Conservation (phyloP, 2,329 filamentous ascomycete species). For the Trichoderma lentiforme region DNA sequence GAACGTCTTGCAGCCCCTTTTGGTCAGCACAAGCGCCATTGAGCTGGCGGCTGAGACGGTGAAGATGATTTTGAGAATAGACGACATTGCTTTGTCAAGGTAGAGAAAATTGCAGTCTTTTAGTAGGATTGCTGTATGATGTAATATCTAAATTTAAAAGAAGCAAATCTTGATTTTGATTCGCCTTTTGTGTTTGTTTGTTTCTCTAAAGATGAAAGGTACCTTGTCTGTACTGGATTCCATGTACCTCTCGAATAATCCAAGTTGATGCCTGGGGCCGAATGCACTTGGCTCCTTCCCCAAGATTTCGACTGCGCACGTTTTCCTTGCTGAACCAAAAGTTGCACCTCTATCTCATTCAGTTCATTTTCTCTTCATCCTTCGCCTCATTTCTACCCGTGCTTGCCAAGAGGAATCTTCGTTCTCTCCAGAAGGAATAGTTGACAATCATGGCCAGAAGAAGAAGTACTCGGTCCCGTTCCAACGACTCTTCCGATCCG, state of each 20-base stretch:
- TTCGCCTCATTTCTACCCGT: not conserved
- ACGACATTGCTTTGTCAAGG: constrained; percentile 63
- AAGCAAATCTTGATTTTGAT: not conserved
- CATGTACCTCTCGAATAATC: not conserved
- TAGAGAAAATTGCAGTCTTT: constrained; percentile 36
- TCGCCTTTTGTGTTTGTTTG: not conserved
- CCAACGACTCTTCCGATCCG: constrained; percentile 25
- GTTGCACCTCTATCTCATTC: not conserved
- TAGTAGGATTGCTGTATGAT: constrained; percentile 35
- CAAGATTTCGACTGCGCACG: not conserved
- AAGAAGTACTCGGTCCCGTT: constrained; percentile 20
- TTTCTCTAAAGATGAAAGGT: not conserved
- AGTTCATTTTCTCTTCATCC: not conserved
- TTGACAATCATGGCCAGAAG: constrained; percentile 12
- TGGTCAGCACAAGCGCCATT: constrained; percentile 96
- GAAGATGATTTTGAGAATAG: constrained; percentile 80
- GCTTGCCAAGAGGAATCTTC: no score
- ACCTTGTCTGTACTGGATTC: not conserved
- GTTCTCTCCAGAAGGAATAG: not conserved
- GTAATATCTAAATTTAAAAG: constrained; percentile 28
- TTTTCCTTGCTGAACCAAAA: not conserved
- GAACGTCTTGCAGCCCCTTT: constrained; percentile 90
- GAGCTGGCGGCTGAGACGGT: constrained; percentile 97
- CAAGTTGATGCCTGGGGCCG: not conserved
- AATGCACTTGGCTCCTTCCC: not conserved